These are phyloP conservation scores for Rhodomyrtus tomentosa DNA, from an alignment of 345 rosid species.

Conservation along the genomic window DNA sequence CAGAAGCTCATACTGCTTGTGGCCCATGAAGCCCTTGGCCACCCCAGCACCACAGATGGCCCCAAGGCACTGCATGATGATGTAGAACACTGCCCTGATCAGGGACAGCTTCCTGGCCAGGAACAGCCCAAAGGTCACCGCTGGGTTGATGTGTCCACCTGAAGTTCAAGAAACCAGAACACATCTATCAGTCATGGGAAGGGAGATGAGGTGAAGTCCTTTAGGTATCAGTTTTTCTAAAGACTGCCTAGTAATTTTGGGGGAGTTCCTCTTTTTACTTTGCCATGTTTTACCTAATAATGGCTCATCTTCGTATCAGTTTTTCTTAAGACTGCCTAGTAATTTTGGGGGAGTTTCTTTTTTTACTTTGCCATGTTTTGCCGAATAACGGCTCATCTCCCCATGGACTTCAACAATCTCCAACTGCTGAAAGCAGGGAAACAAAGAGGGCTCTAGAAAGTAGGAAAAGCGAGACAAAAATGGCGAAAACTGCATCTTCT, in stretches of 20 bases:
- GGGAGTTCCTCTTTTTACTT: no score
- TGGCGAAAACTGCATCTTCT: not conserved
- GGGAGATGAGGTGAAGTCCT: not conserved
- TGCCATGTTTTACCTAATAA: no score
- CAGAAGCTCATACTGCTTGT: conserved; percentile 3
- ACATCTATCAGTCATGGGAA: not conserved
- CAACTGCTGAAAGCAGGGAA: not conserved
- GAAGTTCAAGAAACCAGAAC: conserved; percentile 1
- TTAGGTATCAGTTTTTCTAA: no score
- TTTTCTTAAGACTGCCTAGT: no score
- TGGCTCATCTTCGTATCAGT: no score
- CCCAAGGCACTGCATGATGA: conserved; percentile 60
- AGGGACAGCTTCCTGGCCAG: conserved; percentile 65
- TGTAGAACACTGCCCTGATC: conserved; percentile 51
- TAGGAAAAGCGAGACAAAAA: not conserved
- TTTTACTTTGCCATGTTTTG: no score
- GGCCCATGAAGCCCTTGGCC: conserved; percentile 41
- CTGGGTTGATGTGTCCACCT: conserved; percentile 76
- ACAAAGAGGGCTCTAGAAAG: not conserved
- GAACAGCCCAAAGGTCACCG: conserved; percentile 54
- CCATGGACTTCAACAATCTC: not conserved
- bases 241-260: no score
- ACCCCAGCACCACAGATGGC: conserved; percentile 75
- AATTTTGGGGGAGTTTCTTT: no score
- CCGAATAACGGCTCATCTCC: no score